Conservation (phyloP, 768 basidiomycete species). For the Hypsizygus marmoreus region DNA sequence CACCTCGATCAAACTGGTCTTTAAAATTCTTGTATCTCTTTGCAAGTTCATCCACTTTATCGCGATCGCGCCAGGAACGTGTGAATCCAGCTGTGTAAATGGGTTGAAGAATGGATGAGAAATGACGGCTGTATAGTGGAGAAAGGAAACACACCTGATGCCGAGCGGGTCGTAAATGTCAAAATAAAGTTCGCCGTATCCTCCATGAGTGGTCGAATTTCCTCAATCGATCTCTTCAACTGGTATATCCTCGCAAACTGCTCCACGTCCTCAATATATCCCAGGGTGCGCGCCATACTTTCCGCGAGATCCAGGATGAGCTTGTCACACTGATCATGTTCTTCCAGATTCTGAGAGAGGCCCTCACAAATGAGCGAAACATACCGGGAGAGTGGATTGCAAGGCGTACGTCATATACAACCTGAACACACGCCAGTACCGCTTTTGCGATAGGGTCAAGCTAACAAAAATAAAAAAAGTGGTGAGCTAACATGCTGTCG, state of each 20-base stretch:
- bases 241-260: slow-evolving; percentile 22
- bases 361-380: neutral
- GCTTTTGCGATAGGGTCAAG: slow-evolving; percentile 21
- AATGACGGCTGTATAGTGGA: neutral
- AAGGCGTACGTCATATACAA: slow-evolving; percentile 17
- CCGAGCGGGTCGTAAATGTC: slow-evolving; percentile 12
- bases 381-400: too few species aligned
- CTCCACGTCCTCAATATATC: slow-evolving; percentile 22
- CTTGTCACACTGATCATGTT: slow-evolving; percentile 18
- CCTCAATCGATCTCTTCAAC: slow-evolving; percentile 23
- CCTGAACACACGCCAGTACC: slow-evolving; percentile 20
- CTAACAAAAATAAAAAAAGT: neutral
- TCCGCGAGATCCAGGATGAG: slow-evolving; percentile 16
- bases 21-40: slow-evolving; percentile 19
- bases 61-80: slow-evolving; percentile 8
- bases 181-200: slow-evolving; percentile 25
- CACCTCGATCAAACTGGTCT: slow-evolving; percentile 24
- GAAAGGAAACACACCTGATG: slow-evolving; percentile 5
- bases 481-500: neutral
- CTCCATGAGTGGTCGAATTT: slow-evolving; percentile 21
- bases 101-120: neutral
- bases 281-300: slow-evolving; percentile 23
- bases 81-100: slow-evolving; percentile 13
- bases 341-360: slow-evolving; percentile 12
- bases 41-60: slow-evolving; percentile 19